A percentile compares a stretch with the other conserved stretches of the same genome.
Evolutionary conservation across 495 filamentous ascomycete species (phyloP).

Genomic region (Hypoxylon lenormandii): DNA sequence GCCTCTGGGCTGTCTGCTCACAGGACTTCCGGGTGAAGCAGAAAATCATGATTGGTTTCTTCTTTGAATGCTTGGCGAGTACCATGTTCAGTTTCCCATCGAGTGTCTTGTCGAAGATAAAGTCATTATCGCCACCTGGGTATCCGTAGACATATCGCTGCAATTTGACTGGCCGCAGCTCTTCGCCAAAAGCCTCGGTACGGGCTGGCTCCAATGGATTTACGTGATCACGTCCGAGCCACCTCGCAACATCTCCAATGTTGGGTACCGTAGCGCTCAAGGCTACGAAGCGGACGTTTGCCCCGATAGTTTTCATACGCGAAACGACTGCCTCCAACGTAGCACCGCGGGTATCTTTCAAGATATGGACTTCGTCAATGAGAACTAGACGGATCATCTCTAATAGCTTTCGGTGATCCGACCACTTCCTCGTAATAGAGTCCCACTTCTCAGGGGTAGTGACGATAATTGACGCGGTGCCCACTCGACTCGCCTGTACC

Average conservation of each 20-base stretch:
- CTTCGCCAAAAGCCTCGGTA: constrained; percentile 86
- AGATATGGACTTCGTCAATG: constrained; percentile 95
- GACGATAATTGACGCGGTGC: constrained; percentile 88
- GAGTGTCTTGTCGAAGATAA: constrained; percentile 83
- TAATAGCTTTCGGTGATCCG: constrained; percentile 85
- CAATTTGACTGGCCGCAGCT: constrained; percentile 87
- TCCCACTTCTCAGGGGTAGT: constrained; percentile 99
- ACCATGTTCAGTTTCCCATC: constrained; percentile 78
- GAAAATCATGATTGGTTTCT: constrained; percentile 93
- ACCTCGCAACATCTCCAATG: constrained; percentile 86
- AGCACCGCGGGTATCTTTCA: constrained; percentile 89
- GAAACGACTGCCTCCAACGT: constrained; percentile 96
- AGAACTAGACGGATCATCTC: constrained; percentile 89
- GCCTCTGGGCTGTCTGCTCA: constrained; percentile 76
- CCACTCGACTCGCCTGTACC: constrained; percentile 76
- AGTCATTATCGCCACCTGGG: constrained; percentile 76
- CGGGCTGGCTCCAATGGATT: constrained; percentile 75
- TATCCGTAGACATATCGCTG: constrained; percentile 87
- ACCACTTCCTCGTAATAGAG: constrained; percentile 95
- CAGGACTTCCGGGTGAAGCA: constrained; percentile 87
- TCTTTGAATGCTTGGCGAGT: constrained; percentile 78
- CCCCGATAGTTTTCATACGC: constrained; percentile 92
- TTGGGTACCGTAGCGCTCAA: constrained; percentile 95
- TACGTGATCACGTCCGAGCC: constrained; percentile 83
- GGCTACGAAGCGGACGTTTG: constrained; percentile 88